A percentile compares a stretch with the other conserved stretches of the same genome.
Evolutionary conservation across 345 rosid genomes (phyloP).

Genomic region (Populus simonii): DNA sequence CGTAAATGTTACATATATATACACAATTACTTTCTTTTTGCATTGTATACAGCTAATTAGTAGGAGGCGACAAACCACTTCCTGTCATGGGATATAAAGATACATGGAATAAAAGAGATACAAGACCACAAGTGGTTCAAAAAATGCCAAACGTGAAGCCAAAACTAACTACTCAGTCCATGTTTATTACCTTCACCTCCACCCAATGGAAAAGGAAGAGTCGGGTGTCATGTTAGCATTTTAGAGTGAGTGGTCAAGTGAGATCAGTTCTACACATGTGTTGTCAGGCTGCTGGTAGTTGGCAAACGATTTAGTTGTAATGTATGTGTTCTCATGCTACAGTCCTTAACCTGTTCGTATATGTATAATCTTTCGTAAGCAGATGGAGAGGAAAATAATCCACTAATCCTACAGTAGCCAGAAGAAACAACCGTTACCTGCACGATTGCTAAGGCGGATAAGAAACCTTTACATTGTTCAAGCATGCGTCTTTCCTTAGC

Average conservation of each 20-base stretch:
- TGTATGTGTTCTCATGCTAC: constrained; percentile 87
- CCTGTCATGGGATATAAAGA: constrained; percentile 19
- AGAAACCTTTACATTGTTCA: constrained; percentile 62
- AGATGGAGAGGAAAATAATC: background rate
- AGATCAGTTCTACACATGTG: constrained; percentile 65
- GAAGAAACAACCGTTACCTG: constrained; percentile 52
- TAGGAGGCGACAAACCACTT: constrained; percentile 17
- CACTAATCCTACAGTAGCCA: background rate
- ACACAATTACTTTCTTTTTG: constrained; percentile 33
- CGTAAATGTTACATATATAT: constrained; percentile 28
- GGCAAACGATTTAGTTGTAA: constrained; percentile 55
- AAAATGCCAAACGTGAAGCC: constrained; percentile 32
- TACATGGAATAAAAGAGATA: constrained; percentile 3
- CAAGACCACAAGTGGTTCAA: constrained; percentile 25
- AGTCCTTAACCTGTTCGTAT: constrained; percentile 61
- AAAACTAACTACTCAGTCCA: constrained; percentile 25
- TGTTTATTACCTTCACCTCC: constrained; percentile 40
- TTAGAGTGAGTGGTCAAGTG: constrained; percentile 59
- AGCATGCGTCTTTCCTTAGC: constrained; percentile 67
- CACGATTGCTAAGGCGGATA: constrained; percentile 61
- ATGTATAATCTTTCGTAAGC: background rate
- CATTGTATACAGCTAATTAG: constrained; percentile 40
- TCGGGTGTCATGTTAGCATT: constrained; percentile 53
- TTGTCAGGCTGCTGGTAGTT: constrained; percentile 61
- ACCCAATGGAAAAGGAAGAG: constrained; percentile 35